Conservation (phyloP, 305 asterid species). For the Solanum chacoense region DNA sequence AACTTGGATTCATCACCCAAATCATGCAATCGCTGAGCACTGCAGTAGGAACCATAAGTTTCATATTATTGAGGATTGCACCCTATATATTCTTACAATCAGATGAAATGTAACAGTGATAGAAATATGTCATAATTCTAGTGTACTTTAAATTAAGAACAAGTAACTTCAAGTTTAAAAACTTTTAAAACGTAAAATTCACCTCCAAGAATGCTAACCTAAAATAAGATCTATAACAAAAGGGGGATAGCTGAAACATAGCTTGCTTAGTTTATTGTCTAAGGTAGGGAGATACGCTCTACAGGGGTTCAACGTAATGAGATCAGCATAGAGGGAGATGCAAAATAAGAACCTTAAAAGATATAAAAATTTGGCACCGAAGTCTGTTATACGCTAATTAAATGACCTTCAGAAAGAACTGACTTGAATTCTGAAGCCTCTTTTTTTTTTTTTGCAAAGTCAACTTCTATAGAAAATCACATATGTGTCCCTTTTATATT, state of each 20-base stretch:
- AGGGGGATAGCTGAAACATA: not conserved
- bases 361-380: not conserved
- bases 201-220: not conserved
- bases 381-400: not conserved
- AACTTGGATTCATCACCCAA: slow-evolving; percentile 84
- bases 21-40: slow-evolving; percentile 74
- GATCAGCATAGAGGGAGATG: not conserved
- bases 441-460: not conserved
- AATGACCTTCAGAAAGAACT: not conserved
- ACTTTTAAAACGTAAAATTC: not conserved
- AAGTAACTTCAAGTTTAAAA: not conserved
- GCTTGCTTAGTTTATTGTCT: not conserved
- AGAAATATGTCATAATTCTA: not conserved
- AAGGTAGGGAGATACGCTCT: not conserved
- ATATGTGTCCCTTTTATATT: not conserved
- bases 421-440: not conserved
- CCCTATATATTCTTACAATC: not conserved
- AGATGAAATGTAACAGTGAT: not conserved
- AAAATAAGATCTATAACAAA: not conserved
- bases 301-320: not conserved
- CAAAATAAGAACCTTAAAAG: not conserved
- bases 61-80: not conserved
- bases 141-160: not conserved
- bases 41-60: slow-evolving; percentile 28
- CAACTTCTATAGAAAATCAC: not conserved